Conservation (phyloP, 768 basidiomycete genomes). For the Phylloporus sp. region DNA sequence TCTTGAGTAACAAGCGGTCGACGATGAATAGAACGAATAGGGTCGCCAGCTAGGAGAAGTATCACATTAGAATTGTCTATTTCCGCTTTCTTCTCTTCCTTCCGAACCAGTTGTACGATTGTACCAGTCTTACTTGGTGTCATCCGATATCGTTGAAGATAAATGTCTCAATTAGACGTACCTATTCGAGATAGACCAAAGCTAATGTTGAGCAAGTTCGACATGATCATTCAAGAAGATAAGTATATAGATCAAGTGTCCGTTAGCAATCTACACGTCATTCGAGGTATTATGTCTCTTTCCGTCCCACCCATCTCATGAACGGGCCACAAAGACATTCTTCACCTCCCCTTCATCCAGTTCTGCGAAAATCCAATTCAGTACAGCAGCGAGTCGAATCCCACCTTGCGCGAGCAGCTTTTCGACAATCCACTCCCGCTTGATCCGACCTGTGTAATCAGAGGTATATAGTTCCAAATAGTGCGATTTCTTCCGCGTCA, state of each 20-base stretch:
- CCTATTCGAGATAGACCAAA: no score
- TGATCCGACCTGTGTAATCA: constrained; percentile 69
- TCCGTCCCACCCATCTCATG: neutral
- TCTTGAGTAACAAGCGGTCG: neutral
- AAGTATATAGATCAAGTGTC: neutral
- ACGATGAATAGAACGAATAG: neutral
- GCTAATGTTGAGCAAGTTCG: no score
- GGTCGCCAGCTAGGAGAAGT: neutral
- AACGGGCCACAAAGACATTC: constrained; percentile 2
- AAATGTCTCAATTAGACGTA: no score
- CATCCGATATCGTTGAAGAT: no score
- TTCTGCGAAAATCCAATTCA: constrained; percentile 67
- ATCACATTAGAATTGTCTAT: no score
- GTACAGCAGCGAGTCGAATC: constrained; percentile 73
- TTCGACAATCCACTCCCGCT: constrained; percentile 69
- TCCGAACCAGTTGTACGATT: no score
- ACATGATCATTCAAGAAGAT: neutral
- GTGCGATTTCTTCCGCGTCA: constrained; percentile 20
- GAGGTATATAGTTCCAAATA: constrained; percentile 79
- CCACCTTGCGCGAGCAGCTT: constrained; percentile 80
- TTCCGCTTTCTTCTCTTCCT: no score
- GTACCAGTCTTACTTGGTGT: no score
- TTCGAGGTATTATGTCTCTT: neutral
- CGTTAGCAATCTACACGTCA: neutral
- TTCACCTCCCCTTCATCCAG: neutral